Conservation (phyloP, 2,329 filamentous ascomycete species). For the Penicillium sp. region DNA sequence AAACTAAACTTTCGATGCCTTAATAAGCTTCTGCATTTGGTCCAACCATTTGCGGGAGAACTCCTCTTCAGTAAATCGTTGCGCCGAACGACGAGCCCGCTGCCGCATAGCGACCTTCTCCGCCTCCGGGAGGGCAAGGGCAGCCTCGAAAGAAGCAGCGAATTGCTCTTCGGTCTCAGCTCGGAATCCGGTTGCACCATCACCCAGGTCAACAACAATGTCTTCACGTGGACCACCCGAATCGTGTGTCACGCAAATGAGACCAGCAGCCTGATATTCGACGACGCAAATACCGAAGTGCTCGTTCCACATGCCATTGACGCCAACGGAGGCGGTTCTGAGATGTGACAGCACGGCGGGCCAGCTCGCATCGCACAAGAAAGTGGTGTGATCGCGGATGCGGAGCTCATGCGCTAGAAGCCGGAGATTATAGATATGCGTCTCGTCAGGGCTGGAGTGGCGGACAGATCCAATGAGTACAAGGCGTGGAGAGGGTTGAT, state of each 20-base stretch:
- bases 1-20: slow-evolving; percentile 23
- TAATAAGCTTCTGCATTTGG: slow-evolving; percentile 71
- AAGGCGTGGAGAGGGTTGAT: slow-evolving; percentile 57
- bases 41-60: slow-evolving; percentile 77
- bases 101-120: slow-evolving; percentile 73
- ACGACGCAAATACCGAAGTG: slow-evolving; percentile 98
- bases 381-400: slow-evolving; percentile 80
- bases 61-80: slow-evolving; percentile 81
- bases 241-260: slow-evolving; percentile 90
- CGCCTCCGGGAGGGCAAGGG: slow-evolving; percentile 59
- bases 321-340: slow-evolving; percentile 73
- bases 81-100: slow-evolving; percentile 73
- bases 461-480: slow-evolving; percentile 91
- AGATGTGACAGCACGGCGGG: slow-evolving; percentile 80
- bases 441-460: slow-evolving; percentile 56
- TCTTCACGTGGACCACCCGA: slow-evolving; percentile 91
- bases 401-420: slow-evolving; percentile 82
- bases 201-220: slow-evolving; percentile 81
- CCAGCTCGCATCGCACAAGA: slow-evolving; percentile 89
- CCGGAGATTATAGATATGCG: slow-evolving; percentile 77
- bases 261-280: slow-evolving; percentile 92
- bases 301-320: slow-evolving; percentile 99
- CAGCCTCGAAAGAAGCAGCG: slow-evolving; percentile 74
- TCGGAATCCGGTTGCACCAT: slow-evolving; percentile 79
- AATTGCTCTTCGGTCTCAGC: slow-evolving; percentile 77